A percentile compares a stretch with the other conserved stretches of the same genome.
These are phyloP conservation scores for Stachybotrys echinatus DNA, from an alignment of 2,329 filamentous ascomycete species.

Conservation along the genomic window DNA sequence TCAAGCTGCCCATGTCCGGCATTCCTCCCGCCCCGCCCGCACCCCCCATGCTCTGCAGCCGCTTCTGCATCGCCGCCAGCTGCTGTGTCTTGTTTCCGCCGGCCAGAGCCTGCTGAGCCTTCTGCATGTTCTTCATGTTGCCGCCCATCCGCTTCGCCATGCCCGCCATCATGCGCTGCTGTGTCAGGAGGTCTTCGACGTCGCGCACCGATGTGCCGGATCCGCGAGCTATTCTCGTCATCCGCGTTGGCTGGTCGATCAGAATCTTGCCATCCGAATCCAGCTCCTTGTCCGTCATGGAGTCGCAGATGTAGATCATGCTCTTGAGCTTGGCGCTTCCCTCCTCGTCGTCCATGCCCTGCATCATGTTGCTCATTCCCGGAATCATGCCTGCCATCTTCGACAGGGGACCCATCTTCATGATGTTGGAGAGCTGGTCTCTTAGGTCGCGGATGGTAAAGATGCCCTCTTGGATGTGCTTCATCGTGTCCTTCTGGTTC, in stretches of 20 bases:
- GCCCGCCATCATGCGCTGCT: conserved; percentile 97
- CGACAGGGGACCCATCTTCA: conserved; percentile 98
- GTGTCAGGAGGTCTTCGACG: conserved; percentile 94
- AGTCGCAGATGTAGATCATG: conserved; percentile 99
- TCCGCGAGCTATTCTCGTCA: conserved; percentile 86
- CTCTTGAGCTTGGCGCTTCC: conserved; percentile 89
- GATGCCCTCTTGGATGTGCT: conserved; percentile 94
- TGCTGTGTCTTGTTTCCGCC: conserved; percentile 90
- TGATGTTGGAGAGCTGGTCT: conserved; percentile 94
- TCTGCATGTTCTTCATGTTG: conserved; percentile 96
- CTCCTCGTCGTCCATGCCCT: conserved; percentile 95
- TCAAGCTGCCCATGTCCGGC: conserved; percentile 80
- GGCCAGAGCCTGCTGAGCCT: conserved; percentile 84
- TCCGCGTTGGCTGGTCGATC: conserved; percentile 83
- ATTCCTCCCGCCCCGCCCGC: conserved; percentile 60
- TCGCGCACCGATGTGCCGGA: conserved; percentile 87
- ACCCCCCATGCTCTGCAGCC: conserved; percentile 87
- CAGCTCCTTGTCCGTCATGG: conserved; percentile 93
- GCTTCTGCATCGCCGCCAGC: conserved; percentile 94
- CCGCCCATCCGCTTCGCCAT: conserved; percentile 99
- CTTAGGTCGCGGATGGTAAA: conserved; percentile 93
- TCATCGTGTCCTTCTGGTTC: conserved; percentile 98
- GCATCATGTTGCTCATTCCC: conserved; percentile 88
- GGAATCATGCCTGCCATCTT: conserved; percentile 99
- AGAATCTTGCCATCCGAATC: conserved; percentile 95